phyloP scores from a whole-genome alignment of 495 filamentous ascomycete species.

The Aspergillus asperescens region DNA sequence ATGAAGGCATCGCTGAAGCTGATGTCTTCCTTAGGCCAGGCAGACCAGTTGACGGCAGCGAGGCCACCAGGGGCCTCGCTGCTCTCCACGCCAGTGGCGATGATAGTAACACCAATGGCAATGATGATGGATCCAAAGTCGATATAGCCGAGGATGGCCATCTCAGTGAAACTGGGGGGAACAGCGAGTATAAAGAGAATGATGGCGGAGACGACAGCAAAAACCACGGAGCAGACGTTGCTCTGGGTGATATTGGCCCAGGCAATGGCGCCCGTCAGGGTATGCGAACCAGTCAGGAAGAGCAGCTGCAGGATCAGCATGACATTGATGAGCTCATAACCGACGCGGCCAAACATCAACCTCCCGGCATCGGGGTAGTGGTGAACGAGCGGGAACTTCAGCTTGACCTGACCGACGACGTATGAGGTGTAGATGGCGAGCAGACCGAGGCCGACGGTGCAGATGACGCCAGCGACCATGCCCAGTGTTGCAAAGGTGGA shows the following conservation, averaged over 20 bases:
- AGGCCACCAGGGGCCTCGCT: constrained; percentile 29
- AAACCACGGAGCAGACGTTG: constrained; percentile 57
- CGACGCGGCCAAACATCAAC: constrained; percentile 54
- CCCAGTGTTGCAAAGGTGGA: constrained; percentile 54
- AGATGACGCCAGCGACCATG: constrained; percentile 52
- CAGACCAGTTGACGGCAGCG: constrained; percentile 31
- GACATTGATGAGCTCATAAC: constrained; percentile 55
- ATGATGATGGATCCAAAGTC: constrained; percentile 57
- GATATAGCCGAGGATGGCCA: constrained; percentile 57
- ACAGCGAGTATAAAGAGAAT: constrained; percentile 56
- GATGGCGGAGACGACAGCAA: constrained; percentile 54
- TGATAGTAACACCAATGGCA: constrained; percentile 64
- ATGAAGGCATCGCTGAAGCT: constrained; percentile 44
- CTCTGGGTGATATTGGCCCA: constrained; percentile 58
- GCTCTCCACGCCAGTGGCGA: constrained; percentile 50
- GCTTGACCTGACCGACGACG: constrained; percentile 64
- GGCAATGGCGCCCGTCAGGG: constrained; percentile 64
- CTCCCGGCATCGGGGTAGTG: constrained; percentile 61
- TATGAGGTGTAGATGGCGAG: constrained; percentile 66
- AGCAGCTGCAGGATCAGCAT: constrained; percentile 58
- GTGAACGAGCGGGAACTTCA: constrained; percentile 57
- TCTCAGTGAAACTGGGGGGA: constrained; percentile 47
- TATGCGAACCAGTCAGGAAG: constrained; percentile 66
- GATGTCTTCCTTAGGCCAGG: constrained; percentile 32
- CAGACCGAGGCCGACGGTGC: constrained; percentile 52